Percentiles rank a stretch among this genome's conserved stretches.
Conservation (phyloP, 176 grass and related monocot species). For the Carex kokanica region DNA sequence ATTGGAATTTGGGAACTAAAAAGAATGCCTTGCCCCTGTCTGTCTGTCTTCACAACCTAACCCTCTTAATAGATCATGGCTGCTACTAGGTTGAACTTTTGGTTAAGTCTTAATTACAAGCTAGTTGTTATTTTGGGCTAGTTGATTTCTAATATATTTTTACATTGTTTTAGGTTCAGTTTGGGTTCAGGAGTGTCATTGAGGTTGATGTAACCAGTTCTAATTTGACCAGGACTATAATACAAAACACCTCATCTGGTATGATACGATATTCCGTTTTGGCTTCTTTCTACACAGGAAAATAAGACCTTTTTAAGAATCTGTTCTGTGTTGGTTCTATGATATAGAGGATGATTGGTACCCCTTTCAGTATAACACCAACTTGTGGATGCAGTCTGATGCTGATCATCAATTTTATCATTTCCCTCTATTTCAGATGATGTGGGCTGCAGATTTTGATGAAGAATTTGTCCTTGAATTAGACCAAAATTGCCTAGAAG, state of each 20-base stretch:
- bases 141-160: not conserved
- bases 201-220: not conserved
- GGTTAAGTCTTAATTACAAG: not conserved
- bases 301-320: not conserved
- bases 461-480: slow-evolving; percentile 58
- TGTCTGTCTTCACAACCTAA: not conserved
- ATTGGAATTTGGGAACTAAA: not conserved
- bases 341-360: not conserved
- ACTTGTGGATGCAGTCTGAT: not conserved
- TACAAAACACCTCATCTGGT: not conserved
- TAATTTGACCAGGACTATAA: not conserved
- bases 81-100: not conserved
- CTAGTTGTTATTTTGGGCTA: not conserved
- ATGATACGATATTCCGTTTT: not conserved
- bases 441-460: slow-evolving; percentile 99
- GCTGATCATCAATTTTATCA: not conserved
- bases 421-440: slow-evolving; percentile 62
- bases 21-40: not conserved
- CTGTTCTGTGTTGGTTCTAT: not conserved
- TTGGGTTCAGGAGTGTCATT: not conserved
- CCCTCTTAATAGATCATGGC: not conserved
- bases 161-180: slow-evolving; percentile 2
- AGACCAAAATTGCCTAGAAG: slow-evolving; percentile 68
- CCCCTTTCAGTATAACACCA: not conserved
- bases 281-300: not conserved